These are phyloP conservation scores for Paramecium sonneborni DNA, from an alignment of 73 alveolate species.

Conservation along the genomic window DNA sequence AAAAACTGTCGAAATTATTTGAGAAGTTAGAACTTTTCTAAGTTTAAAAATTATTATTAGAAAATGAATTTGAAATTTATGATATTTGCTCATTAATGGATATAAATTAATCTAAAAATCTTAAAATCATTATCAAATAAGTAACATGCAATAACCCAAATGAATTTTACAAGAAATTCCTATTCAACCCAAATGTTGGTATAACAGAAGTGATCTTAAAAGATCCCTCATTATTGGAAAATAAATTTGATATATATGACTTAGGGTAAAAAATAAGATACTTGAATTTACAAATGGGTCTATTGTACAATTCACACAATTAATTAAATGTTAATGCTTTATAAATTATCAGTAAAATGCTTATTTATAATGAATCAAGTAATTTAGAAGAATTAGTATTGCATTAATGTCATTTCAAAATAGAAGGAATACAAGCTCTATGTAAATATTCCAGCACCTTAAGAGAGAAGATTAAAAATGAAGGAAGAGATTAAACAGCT, in stretches of 20 bases:
- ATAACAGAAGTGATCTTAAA: neutral
- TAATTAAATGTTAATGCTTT: neutral
- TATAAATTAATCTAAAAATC: neutral
- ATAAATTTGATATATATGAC: neutral
- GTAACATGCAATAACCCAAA: neutral
- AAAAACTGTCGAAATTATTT: neutral
- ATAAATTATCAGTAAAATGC: neutral
- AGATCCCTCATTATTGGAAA: neutral
- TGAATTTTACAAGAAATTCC: neutral
- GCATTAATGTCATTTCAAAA: conserved; percentile 26
- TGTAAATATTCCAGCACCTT: neutral
- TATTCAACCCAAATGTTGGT: neutral
- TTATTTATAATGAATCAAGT: neutral
- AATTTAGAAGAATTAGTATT: neutral
- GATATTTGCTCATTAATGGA: neutral
- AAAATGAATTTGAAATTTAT: conserved; percentile 1
- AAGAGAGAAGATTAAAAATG: neutral
- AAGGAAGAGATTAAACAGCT: neutral
- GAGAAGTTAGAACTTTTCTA: neutral
- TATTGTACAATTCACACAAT: neutral
- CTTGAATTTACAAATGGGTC: neutral
- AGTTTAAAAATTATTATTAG: neutral
- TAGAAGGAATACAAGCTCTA: neutral
- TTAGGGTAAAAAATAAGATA: neutral
- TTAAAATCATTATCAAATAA: neutral